A percentile compares a stretch with the other conserved stretches of the same genome.
Conservation (phyloP, 2,329 filamentous ascomycete genomes). For the Fonsecaea monophora region DNA sequence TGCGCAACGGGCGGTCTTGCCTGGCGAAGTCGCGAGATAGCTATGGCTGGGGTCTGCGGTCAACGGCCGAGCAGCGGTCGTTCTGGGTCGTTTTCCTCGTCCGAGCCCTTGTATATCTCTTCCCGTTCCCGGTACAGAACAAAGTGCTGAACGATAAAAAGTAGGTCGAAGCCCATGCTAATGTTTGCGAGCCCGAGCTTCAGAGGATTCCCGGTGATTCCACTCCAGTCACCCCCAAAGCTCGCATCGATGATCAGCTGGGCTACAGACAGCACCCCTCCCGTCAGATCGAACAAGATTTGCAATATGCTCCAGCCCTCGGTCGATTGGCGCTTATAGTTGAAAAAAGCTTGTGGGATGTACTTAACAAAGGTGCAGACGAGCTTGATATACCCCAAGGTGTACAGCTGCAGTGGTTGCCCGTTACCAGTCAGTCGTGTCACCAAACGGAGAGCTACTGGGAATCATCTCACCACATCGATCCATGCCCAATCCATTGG, state of each 20-base stretch:
- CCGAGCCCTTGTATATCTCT: conserved; percentile 28
- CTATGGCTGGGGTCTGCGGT: neutral
- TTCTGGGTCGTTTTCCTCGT: conserved; percentile 23
- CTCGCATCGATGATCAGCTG: conserved; percentile 88
- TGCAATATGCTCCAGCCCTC: conserved; percentile 84
- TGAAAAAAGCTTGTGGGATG: conserved; percentile 81
- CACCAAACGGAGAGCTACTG: neutral
- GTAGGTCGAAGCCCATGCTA: conserved; percentile 80
- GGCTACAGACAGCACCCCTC: conserved; percentile 78
- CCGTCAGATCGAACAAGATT: conserved; percentile 82
- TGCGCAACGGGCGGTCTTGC: neutral
- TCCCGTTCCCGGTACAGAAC: conserved; percentile 66
- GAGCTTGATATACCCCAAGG: conserved; percentile 87
- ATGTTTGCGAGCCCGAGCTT: conserved; percentile 88
- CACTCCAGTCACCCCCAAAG: conserved; percentile 84
- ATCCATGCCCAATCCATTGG: conserved; percentile 66
- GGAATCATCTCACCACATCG: conserved; percentile 60
- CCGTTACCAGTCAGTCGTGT: conserved; percentile 43
- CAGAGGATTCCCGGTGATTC: conserved; percentile 87
- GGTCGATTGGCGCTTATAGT: conserved; percentile 84
- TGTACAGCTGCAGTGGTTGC: conserved; percentile 58
- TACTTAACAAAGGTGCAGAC: conserved; percentile 91
- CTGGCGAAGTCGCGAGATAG: neutral
- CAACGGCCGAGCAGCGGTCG: conserved; percentile 26
- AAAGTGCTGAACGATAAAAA: conserved; percentile 91